A percentile compares a stretch with the other conserved stretches of the same genome.
These are phyloP conservation scores for Phytophthora fragariae DNA, from an alignment of 352 stramenopile species.

Conservation along the genomic window DNA sequence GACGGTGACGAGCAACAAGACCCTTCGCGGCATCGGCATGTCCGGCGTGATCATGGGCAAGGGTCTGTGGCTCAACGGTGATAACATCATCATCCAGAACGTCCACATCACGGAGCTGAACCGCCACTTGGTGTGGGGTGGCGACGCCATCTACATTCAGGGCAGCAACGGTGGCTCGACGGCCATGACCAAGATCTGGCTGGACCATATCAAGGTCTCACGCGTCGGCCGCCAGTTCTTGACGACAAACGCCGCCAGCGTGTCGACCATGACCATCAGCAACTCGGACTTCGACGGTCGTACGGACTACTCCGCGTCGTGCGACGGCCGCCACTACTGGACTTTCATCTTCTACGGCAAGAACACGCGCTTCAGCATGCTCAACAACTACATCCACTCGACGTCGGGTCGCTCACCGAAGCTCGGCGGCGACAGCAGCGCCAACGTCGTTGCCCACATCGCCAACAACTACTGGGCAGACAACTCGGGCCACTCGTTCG, in stretches of 20 bases:
- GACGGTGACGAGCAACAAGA: conserved; percentile 52
- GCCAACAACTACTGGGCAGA: conserved; percentile 47
- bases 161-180: conserved; percentile 29
- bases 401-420: conserved; percentile 40
- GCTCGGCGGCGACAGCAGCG: conserved; percentile 18
- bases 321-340: conserved; percentile 56
- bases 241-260: conserved; percentile 38
- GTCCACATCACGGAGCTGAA: conserved; percentile 39
- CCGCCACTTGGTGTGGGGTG: conserved; percentile 42
- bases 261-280: conserved; percentile 49
- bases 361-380: conserved; percentile 42
- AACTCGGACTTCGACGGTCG: conserved; percentile 57
- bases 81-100: conserved; percentile 62
- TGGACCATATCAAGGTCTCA: conserved; percentile 54
- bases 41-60: conserved; percentile 43
- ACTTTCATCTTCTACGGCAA: conserved; percentile 42
- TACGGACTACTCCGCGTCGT: conserved; percentile 45
- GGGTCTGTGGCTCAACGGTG: conserved; percentile 39
- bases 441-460: conserved; percentile 37
- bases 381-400: conserved; percentile 48
- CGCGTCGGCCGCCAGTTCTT: conserved; percentile 31
- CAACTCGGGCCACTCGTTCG: conserved; percentile 47
- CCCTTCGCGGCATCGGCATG: conserved; percentile 41
- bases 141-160: conserved; percentile 34
- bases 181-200: conserved; percentile 49